Evolutionary conservation across 1,139 yeast genomes (phyloP), one percentile per base, ranked within the genome.

Genomic region (Blastobotrys apis): DNA sequence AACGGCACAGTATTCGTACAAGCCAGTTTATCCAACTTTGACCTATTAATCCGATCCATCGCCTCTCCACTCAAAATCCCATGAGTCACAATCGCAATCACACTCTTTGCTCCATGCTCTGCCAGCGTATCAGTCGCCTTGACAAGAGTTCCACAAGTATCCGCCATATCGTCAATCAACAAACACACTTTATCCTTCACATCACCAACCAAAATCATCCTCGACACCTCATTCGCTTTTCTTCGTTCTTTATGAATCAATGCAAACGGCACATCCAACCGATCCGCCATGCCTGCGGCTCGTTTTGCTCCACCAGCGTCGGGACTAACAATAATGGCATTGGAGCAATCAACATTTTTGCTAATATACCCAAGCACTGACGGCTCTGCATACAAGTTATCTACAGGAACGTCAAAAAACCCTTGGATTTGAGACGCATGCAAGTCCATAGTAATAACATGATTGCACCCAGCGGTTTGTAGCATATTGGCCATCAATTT

Each of bases 391-490:
- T 88, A 90, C 59, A 92, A 71, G 66, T 92, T 92, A 68, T 92
- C 98, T 20, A 90, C 97, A 0, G 97, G 97, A 12, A 86, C 87
- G 56, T 85, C 85, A 58, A 92, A 92, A 63, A 92, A 92, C n/a
- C 98, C 98, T 69, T 92, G 98, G 59, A 92, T 92, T 66, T 92
- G 98, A n/a, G 95, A 83, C n/a, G 97, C 97, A 60, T 92, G 98
- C 57, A 92, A 72, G 63, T 92, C 98, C 96, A 92, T 85, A 32
- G 97, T 90, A 56, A 92, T 90, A 34, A 92, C 94, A 66, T 92
- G 98, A 65, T 88, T 81, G 66, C 97, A 92, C 6, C 97, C 98
- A 6, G 97, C 95, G 2, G 95, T 84, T 44, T 92, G 86, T 50
- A 92, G 73, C 84, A 92, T 79, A 61, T 90, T 90, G 26, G 98